Conservation (phyloP, 495 filamentous ascomycete species). For the Astrothelium macrocarpum region DNA sequence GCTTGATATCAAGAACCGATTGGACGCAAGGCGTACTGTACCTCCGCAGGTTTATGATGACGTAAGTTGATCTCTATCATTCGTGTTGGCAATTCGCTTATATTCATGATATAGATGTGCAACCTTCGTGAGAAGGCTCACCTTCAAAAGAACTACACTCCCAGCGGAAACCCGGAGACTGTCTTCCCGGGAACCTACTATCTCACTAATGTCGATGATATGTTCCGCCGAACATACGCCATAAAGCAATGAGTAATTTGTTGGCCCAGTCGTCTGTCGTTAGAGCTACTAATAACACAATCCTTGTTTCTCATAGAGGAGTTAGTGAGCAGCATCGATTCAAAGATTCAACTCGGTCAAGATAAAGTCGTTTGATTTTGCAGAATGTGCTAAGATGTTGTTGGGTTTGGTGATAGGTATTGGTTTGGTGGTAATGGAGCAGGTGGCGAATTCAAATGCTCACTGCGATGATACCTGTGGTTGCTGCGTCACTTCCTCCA, state of each 20-base stretch:
- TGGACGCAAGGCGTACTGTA: constrained; percentile 62
- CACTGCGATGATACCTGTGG: not conserved
- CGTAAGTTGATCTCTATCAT: constrained; percentile 34
- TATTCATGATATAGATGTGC: constrained; percentile 57
- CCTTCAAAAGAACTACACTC: constrained; percentile 81
- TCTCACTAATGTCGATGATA: constrained; percentile 78
- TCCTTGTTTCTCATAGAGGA: too few species aligned
- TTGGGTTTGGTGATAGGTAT: not conserved
- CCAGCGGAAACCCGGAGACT: constrained; percentile 64
- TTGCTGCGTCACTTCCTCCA: not conserved
- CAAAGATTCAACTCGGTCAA: too few species aligned
- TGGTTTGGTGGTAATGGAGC: too few species aligned
- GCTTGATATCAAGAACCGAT: constrained; percentile 66
- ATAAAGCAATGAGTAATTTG: constrained; percentile 60
- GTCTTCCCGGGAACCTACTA: constrained; percentile 80
- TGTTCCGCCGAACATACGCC: constrained; percentile 85
- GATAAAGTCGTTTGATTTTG: too few species aligned
- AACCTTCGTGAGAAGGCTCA: constrained; percentile 88
- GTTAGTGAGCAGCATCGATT: too few species aligned
- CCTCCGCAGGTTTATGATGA: constrained; percentile 79
- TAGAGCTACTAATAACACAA: not conserved
- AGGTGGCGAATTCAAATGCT: not conserved
- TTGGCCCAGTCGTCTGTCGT: not conserved
- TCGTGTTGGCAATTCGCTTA: constrained; percentile 6
- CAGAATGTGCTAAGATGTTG: too few species aligned